phyloP scores from a whole-genome alignment of 768 basidiomycete species.

The Guyanaporus albipodus region DNA sequence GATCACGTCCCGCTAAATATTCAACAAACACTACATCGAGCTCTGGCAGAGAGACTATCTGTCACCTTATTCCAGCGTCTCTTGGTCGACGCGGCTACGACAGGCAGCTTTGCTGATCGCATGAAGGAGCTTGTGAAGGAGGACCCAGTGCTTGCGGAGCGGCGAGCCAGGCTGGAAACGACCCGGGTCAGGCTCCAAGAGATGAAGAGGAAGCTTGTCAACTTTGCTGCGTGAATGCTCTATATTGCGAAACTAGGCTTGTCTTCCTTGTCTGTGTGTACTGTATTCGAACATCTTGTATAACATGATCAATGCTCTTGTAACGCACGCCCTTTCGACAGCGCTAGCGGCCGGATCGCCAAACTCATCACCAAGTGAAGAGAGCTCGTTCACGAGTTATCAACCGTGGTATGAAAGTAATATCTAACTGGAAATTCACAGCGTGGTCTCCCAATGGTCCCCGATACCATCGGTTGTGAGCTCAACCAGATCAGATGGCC shows the following conservation, averaged over 20 bases:
- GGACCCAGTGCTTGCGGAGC: constrained; percentile 37
- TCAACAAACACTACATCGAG: constrained; percentile 42
- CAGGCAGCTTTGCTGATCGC: constrained; percentile 21
- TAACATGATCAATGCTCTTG: too few relatives aligned
- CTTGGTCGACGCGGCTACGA: constrained; percentile 17
- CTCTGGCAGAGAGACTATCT: constrained; percentile 35
- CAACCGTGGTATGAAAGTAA: too few relatives aligned
- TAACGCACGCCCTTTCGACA: too few relatives aligned
- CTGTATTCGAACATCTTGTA: too few relatives aligned
- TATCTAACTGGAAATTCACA: too few relatives aligned
- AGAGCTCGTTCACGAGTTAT: too few relatives aligned
- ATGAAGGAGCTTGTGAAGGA: constrained; percentile 45
- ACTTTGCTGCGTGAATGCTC: constrained; percentile 18
- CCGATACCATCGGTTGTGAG: too few relatives aligned
- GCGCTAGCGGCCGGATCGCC: too few relatives aligned
- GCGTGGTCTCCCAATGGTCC: too few relatives aligned
- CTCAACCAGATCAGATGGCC: too few relatives aligned
- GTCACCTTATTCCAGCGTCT: constrained; percentile 34
- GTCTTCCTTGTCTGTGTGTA: constrained; percentile 1
- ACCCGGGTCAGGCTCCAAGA: constrained; percentile 36
- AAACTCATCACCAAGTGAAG: too few relatives aligned
- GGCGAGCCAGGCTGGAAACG: constrained; percentile 33
- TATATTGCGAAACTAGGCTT: neutral
- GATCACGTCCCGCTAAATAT: constrained; percentile 52
- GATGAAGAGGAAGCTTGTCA: constrained; percentile 35